phyloP scores from a whole-genome alignment of 129 eudicot species.

The Mikania micrantha region DNA sequence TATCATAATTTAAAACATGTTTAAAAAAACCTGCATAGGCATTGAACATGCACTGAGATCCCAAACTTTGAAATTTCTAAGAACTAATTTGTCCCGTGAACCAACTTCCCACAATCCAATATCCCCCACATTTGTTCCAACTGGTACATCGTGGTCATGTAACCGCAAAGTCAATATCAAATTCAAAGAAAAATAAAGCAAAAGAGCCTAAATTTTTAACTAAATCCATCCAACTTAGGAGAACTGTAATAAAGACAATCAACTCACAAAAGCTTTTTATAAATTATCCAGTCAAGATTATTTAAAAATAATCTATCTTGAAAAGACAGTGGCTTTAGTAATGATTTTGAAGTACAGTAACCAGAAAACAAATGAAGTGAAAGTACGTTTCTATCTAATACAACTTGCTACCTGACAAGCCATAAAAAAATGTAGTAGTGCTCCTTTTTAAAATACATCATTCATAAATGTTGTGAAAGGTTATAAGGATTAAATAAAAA shows the following conservation, averaged over 20 bases:
- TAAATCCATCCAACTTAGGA: neutral
- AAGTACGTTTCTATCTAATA: neutral
- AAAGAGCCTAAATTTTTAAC: neutral
- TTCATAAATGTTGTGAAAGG: neutral
- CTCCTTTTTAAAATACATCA: neutral
- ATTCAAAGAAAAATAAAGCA: neutral
- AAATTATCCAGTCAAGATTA: neutral
- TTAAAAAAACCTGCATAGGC: constrained; percentile 57
- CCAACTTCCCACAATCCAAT: constrained; percentile 86
- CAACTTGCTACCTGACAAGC: neutral
- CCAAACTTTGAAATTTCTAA: constrained; percentile 82
- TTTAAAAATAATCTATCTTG: too few species aligned
- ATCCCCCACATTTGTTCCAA: constrained; percentile 90
- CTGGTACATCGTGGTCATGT: constrained; percentile 28
- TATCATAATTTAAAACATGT: neutral
- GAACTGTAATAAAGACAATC: neutral
- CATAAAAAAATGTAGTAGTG: neutral
- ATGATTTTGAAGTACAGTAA: neutral
- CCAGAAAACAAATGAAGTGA: neutral
- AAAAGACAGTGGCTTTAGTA: neutral
- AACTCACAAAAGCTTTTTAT: too few species aligned
- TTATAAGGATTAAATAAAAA: neutral
- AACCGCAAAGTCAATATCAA: constrained; percentile 12
- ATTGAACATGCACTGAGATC: constrained; percentile 65
- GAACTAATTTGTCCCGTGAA: constrained; percentile 61